Evolutionary conservation across 805 yeast species (phyloP).

Genomic region (Priceomyces medius): DNA sequence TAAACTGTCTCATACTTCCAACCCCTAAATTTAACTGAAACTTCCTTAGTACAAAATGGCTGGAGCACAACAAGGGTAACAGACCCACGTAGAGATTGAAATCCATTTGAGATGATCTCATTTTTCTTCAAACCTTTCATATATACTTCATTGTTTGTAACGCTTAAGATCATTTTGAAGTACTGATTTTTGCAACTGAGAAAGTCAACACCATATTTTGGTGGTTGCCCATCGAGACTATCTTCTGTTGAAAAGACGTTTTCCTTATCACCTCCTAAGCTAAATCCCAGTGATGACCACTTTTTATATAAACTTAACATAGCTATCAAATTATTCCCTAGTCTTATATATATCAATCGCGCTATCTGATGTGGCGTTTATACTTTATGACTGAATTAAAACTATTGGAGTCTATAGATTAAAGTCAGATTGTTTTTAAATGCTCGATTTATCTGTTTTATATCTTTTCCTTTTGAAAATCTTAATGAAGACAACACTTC

Average conservation of each 20-base stretch:
- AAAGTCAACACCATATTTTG: too few species aligned
- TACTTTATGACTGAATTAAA: too few species aligned
- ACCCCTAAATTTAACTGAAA: slow-evolving; percentile 9
- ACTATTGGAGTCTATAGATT: too few species aligned
- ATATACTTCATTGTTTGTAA: slow-evolving; percentile 10
- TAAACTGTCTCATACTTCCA: slow-evolving; percentile 9
- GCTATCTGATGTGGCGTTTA: too few species aligned
- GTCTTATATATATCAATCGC: too few species aligned
- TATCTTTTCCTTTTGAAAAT: not conserved
- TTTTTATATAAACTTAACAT: not conserved
- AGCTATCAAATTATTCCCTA: not conserved
- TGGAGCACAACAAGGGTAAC: slow-evolving; percentile 5
- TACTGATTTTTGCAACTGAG: slow-evolving; percentile 3
- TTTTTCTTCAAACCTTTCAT: slow-evolving; percentile 12
- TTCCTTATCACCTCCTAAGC: not conserved
- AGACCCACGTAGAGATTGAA: slow-evolving; percentile 10
- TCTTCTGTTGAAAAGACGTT: not conserved
- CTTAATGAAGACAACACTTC: not conserved
- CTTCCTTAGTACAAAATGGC: slow-evolving; percentile 4
- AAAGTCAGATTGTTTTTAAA: too few species aligned
- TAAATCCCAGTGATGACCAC: not conserved
- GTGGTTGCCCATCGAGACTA: too few species aligned
- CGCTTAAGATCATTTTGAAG: slow-evolving; percentile 8
- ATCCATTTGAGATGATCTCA: slow-evolving; percentile 5
- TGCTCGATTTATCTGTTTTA: too few species aligned